A percentile compares a stretch with the other conserved stretches of the same genome.
These are phyloP conservation scores for Allium sativum DNA, from an alignment of 106 monocot species.

Conservation along the genomic window DNA sequence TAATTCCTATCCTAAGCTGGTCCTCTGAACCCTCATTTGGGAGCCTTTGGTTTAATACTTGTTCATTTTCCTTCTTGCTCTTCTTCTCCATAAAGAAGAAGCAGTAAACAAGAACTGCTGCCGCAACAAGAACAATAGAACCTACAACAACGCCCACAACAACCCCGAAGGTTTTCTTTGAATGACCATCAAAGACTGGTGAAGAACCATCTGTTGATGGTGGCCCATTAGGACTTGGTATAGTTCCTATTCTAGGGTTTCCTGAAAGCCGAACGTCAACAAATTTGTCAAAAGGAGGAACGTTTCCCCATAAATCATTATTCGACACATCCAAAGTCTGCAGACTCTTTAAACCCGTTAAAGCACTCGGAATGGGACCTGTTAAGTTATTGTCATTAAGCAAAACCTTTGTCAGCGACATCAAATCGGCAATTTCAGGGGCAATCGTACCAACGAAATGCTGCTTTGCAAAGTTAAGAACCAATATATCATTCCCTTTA, in stretches of 20 bases:
- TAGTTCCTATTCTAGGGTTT: constrained; percentile 36
- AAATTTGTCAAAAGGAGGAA: constrained; percentile 25
- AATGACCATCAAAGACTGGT: neutral
- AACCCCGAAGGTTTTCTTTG: neutral
- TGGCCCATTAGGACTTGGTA: constrained; percentile 24
- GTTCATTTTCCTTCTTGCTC: too few species aligned
- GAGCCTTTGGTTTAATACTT: too few species aligned
- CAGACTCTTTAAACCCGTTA: constrained; percentile 19
- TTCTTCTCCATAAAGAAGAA: constrained; percentile 21
- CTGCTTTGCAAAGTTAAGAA: constrained; percentile 45
- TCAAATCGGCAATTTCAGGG: constrained; percentile 21
- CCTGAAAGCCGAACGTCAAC: constrained; percentile 29
- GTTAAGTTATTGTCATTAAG: constrained; percentile 40
- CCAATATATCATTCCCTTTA: constrained; percentile 30
- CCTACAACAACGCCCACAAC: constrained; percentile 21
- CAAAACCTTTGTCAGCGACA: constrained; percentile 35
- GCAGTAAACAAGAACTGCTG: constrained; percentile 18
- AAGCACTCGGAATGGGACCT: constrained; percentile 31
- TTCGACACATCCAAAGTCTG: constrained; percentile 46
- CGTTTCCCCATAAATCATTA: constrained; percentile 31
- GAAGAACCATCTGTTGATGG: neutral
- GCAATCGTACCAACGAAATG: constrained; percentile 41
- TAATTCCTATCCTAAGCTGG: too few species aligned
- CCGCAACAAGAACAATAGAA: constrained; percentile 17
- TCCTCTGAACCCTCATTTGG: too few species aligned